A percentile compares a stretch with the other conserved stretches of the same genome.
These are phyloP conservation scores for Amaranthus palmeri DNA, from an alignment of 148 eudicot species.

Conservation along the genomic window DNA sequence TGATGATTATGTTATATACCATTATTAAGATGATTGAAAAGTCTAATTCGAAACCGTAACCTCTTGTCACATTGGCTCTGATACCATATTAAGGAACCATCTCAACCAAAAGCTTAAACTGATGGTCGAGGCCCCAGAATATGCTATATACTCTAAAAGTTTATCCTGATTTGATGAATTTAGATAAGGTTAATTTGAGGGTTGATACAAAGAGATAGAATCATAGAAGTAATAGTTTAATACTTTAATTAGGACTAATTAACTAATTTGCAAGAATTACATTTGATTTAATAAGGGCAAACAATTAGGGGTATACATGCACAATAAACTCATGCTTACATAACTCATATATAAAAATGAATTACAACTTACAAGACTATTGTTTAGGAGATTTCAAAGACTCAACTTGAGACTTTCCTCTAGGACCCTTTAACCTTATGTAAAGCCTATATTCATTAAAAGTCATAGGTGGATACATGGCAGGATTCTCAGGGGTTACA, in stretches of 20 bases:
- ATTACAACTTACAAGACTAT: background rate
- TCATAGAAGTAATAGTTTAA: too few relatives aligned
- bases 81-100: too few relatives aligned
- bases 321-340: background rate
- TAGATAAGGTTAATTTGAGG: too few relatives aligned
- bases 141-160: too few relatives aligned
- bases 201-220: too few relatives aligned
- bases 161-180: too few relatives aligned
- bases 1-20: too few relatives aligned
- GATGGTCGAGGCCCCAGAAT: too few relatives aligned
- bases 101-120: too few relatives aligned
- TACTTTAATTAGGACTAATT: background rate
- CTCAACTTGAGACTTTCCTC: conserved; percentile 72
- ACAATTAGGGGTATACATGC: background rate
- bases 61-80: too few relatives aligned
- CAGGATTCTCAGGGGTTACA: conserved; percentile 44
- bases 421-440: conserved; percentile 72
- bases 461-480: conserved; percentile 64
- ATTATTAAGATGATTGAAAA: too few relatives aligned
- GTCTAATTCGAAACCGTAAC: too few relatives aligned
- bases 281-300: background rate
- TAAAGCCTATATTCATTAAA: conserved; percentile 68
- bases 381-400: conserved; percentile 46
- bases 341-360: background rate
- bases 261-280: conserved; percentile 2